Evolutionary conservation across 2,329 filamentous ascomycete genomes (phyloP), one percentile per base, ranked within the genome.

Genomic region (Clonostachys chloroleuca): DNA sequence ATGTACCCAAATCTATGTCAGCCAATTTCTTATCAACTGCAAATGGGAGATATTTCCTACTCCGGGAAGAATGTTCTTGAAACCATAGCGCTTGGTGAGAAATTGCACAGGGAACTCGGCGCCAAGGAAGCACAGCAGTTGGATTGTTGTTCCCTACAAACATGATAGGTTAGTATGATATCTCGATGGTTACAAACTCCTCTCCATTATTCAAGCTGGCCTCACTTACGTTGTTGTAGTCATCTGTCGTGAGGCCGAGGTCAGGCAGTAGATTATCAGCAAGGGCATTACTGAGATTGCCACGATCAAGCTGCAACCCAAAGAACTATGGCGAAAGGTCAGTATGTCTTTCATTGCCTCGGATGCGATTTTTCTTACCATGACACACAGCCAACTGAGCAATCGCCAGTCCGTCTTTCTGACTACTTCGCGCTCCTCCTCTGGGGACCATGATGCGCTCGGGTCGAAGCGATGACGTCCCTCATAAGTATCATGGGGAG

Each of bases 251-350:
- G 48, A 77, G 48, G 1, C 63, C 58, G 30, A 77, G 59, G 47
- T 83, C 84, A 43, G 61, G 65, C 9, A 87, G 68, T 55, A 87
- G 70, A 54, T 81, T 78, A 57, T 86, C 83, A 2, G 79, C 80
- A 33, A 81, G 65, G 4, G 81, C 83, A 54, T 83, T 83, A 47
- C 70, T 72, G 56, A 86, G 65, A 55, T 86, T 86, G 45, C 81
- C 80, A 43, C 83, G 70, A 58, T 85, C 82, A 8, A 86, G 65
- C 56, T 86, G 80, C 5, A 86, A 67, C 0, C 78, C 79, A 48
- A 85, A 83, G 62, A 86, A 85, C 65, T 61, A 6, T 5, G 14
- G 16, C 12, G 34, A 9, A 54, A 30, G 56, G 60, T 55, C 47
- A 75, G 71, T 7, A 45, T 12, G 8, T 39, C 10, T 3, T 39